Evolutionary conservation across 192 early-diverging fungal species (phyloP).

Genomic region (Pecoramyces ruminantium): DNA sequence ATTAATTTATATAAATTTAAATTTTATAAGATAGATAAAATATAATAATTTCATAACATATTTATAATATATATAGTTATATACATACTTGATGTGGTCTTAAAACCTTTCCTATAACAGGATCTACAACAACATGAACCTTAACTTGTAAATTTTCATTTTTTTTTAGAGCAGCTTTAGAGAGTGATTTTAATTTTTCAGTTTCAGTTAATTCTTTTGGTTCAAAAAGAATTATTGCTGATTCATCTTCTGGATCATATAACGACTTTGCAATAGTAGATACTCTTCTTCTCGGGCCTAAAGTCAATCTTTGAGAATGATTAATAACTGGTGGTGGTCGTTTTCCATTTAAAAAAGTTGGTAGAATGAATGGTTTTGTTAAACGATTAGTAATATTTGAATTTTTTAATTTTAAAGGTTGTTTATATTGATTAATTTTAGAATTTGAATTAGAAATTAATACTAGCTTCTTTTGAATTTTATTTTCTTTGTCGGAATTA

Average conservation of each 20-base stretch:
- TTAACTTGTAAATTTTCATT: slow-evolving; percentile 18
- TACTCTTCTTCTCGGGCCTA: slow-evolving; percentile 42
- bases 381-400: not conserved
- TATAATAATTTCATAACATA: no score
- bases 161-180: slow-evolving; percentile 5
- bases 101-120: slow-evolving; percentile 60
- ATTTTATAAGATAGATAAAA: no score
- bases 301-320: not conserved
- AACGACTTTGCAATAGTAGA: slow-evolving; percentile 33
- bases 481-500: not conserved
- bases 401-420: not conserved
- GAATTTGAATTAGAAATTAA: not conserved
- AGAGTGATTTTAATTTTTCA: slow-evolving; percentile 18
- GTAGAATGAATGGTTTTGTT: not conserved
- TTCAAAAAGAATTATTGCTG: slow-evolving; percentile 70
- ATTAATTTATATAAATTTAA: no score
- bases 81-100: slow-evolving; percentile 51
- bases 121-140: slow-evolving; percentile 73
- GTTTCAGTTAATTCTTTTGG: slow-evolving; percentile 39
- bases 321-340: not conserved
- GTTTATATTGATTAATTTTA: not conserved
- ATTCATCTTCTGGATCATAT: slow-evolving; percentile 67
- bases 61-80: not conserved
- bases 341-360: not conserved
- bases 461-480: not conserved